Evolutionary conservation across 2,329 filamentous ascomycete genomes (phyloP), one percentile per base, ranked within the genome.

Genomic region (Clarireedia monteithiana): DNA sequence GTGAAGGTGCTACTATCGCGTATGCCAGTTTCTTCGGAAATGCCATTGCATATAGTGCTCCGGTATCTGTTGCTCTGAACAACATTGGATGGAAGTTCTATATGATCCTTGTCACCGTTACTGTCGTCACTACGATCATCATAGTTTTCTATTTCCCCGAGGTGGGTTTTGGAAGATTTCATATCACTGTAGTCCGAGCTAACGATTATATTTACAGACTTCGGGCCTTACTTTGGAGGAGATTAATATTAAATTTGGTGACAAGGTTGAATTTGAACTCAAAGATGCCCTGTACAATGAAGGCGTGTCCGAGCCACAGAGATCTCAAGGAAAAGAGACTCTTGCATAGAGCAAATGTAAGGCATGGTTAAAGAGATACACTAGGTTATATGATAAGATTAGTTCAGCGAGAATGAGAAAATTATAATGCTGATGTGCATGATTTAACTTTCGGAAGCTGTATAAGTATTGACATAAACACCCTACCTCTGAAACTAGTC

Each of bases 81-180:
- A 57, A 58, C 1, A 70, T 69, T 45, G 67, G 67, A 6, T 70
- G 68, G 68, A 63, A 62, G 48, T 69, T 64, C 38, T 70, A 69
- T 50, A 59, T 67, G 47, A 62, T 70, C 17, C 63, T 69, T 15
- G 56, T 68, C 10, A 40, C 55, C 12, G 59, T 68, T 4, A 67
- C 64, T 36, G 49, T 66, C n/a, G 55, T 62, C 26, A 63, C 56
- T 45, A 60, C 60, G 5, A 59, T 61, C 9, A 53, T 60, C 34
- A 57, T 69, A 39, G 58, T 60, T 20, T 54, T 68, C 5, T 62
- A 58, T 36, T 68, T 67, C 47, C 67, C 67, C 14, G 66, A 69
- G 61, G 54, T 59, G 55, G 48, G 14, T 38, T 15, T 20, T 7
- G 7, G 7, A 27, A 27, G 26, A 27, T 27, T 27, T 7, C 3